These are phyloP conservation scores for Macadamia tetraphylla DNA, from an alignment of 164 flowering plant species.

Conservation along the genomic window DNA sequence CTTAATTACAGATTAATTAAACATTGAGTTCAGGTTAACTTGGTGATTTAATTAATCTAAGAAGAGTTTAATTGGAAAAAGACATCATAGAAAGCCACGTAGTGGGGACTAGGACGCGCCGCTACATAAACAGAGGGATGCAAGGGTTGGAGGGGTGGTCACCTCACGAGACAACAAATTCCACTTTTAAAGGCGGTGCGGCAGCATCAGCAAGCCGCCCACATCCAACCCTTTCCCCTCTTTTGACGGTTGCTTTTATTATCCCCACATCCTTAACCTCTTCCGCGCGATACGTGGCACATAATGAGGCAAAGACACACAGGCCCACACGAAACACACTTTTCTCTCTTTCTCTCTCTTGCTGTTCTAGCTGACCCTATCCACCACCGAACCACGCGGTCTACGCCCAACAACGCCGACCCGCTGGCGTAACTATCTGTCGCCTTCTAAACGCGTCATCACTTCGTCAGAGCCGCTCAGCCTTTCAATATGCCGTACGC, in stretches of 20 bases:
- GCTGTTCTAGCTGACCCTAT: too few species aligned
- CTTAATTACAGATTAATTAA: too few species aligned
- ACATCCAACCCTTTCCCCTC: conserved; percentile 4
- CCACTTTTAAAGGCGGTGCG: conserved; percentile 18
- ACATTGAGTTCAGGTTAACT: neutral
- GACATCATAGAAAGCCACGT: neutral
- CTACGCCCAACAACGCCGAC: neutral
- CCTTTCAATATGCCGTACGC: neutral
- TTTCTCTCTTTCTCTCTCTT: too few species aligned
- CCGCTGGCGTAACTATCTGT: too few species aligned
- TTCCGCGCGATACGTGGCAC: conserved; percentile 12
- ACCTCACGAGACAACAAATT: conserved; percentile 14
- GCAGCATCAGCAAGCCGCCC: conserved; percentile 18
- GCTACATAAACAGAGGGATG: neutral
- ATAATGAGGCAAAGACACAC: neutral
- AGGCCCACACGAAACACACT: too few species aligned
- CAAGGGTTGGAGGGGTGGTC: neutral
- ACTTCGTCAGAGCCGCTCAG: neutral
- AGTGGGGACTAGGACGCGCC: neutral
- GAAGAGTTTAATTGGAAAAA: neutral
- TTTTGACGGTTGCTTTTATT: conserved; percentile 13
- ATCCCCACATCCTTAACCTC: neutral
- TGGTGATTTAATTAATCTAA: neutral
- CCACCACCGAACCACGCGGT: neutral
- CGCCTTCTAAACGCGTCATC: neutral